Base-by-base conservation (phyloP, 257 asterid species). In the Sherardia arvensis region DNA sequence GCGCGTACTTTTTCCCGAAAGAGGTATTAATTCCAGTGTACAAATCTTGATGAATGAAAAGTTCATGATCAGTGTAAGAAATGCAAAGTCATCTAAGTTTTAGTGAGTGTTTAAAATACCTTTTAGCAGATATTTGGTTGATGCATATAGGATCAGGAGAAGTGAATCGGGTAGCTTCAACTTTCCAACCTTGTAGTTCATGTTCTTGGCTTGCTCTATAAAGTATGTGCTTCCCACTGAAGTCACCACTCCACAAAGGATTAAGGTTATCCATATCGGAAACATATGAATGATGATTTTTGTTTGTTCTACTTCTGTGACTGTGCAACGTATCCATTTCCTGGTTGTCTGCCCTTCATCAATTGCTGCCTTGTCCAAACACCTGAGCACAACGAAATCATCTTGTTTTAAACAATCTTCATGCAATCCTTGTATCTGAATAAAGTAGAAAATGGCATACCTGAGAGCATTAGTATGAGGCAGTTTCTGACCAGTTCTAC, bases 331-430 rank as follows among this genome's bases (percentile, higher is more conserved):
- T 40, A 55, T 69, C 91, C 88, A 83, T 23, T 45, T 66, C 9
- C 67, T 59, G 2, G 5, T 62, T 18, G 1, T 47, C 10, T 27
- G 76, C 14, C 62, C 73, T 14, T 29, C 68, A 67, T 9, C 71
- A 10, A 81, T 72, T n/a, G 90, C 85, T 23, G 95, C 95, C 76
- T 82, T 87, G 76, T 84, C 87, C 53, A 87, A 61, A 56, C 71
- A 70, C 78, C 91, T 84, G 40, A 53, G 43, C 63, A 15, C 0
- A 62, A n/a, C n/a, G n/a, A n/a, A n/a, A n/a, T n/a, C n/a, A 3
- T 34, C 14, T 34, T 34, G 43, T 34, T 34, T 34, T 6, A 34
- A 34, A 32, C 34, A 4, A 32, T n/a, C n/a, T n/a, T n/a, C n/a
- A 6, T 30, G 34, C 6, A 38, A 14, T 12, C 14, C 48, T 40